Evolutionary conservation across 2,329 filamentous ascomycete genomes (phyloP), one percentile per base, ranked within the genome.

Genomic region (Macroventuria anomochaeta): DNA sequence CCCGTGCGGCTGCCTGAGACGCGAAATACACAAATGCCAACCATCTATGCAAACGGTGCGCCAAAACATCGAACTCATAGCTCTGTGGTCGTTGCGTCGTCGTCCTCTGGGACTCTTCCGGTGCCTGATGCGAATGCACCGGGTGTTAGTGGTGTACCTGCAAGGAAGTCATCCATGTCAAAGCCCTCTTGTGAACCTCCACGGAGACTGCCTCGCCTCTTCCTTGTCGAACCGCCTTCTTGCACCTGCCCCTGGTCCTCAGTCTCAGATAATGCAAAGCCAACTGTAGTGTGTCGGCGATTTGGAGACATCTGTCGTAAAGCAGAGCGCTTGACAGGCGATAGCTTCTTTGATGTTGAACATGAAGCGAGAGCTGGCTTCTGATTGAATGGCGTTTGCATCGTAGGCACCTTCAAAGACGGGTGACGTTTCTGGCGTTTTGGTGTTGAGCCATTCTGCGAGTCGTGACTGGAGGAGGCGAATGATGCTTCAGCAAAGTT

Each of bases 351-450:
- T 5, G 57, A 59, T 2, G 53, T 32, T 2, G 63, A 55, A 31
- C 53, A 62, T 2, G 62, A 56, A 2, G 40, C 25, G 1, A 52
- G 18, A 7, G 34, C 47, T 11, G 59, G 43, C 31, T 52, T 70
- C 18, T 63, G 64, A 10, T 47, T 53, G 18, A 65, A 63, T 2
- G 73, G 64, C 36, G 68, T 71, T 15, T 66, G 65, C 54, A 71
- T 62, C 3, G 59, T 53, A 21, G 71, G 65, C 5, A 64, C 57
- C 38, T 70, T 73, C 57, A 70, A 72, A 1, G 72, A 62, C 4
- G 60, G 51, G 17, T 69, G 66, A 21, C 72, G 67, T 46, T 74
- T 77, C 1, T 69, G 55, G 13, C 79, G 74, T 58, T 81, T 81
- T 3, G 77, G 77, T 6, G 70, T 73, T 2, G 74, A 74, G 11